Percentiles rank a stretch among this genome's conserved stretches.
Conservation (phyloP, 1,284 basidiomycete genomes). For the Coniferiporia weirii region DNA sequence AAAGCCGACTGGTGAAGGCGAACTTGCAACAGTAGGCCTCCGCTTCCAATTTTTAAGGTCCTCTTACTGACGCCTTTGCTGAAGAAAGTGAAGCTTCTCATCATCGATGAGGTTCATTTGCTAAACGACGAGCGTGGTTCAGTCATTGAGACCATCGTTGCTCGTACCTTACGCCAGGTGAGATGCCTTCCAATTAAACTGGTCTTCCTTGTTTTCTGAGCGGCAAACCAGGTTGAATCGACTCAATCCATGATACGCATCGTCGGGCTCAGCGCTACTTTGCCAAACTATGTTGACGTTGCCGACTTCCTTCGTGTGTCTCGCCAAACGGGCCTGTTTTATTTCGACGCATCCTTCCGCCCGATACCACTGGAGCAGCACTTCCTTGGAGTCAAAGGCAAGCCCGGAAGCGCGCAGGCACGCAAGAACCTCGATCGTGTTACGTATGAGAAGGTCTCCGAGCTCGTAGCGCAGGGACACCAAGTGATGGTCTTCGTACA, state of each 20-base stretch:
- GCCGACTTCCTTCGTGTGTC: conserved; percentile 96
- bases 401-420: conserved; percentile 69
- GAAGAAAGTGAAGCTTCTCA: conserved; percentile 89
- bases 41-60: not conserved
- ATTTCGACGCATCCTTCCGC: conserved; percentile 96
- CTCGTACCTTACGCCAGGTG: conserved; percentile 88
- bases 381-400: conserved; percentile 95
- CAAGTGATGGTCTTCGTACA: conserved; percentile 99
- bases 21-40: conserved; percentile 76
- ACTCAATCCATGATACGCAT: conserved; percentile 98
- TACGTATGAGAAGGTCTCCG: conserved; percentile 86
- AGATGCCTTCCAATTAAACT: conserved; percentile 9
- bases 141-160: conserved; percentile 98
- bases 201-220: not conserved
- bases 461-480: conserved; percentile 82
- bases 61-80: conserved; percentile 14
- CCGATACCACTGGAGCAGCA: conserved; percentile 98
- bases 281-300: conserved; percentile 97
- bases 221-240: conserved; percentile 74
- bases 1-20: conserved; percentile 95
- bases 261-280: conserved; percentile 94
- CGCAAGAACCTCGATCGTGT: conserved; percentile 87
- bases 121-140: conserved; percentile 98
- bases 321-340: conserved; percentile 89
- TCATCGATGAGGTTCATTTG: conserved; percentile 98